A percentile compares a stretch with the other conserved stretches of the same genome.
Evolutionary conservation across 2,329 filamentous ascomycete genomes (phyloP).

Genomic region (Penicillium sp.): DNA sequence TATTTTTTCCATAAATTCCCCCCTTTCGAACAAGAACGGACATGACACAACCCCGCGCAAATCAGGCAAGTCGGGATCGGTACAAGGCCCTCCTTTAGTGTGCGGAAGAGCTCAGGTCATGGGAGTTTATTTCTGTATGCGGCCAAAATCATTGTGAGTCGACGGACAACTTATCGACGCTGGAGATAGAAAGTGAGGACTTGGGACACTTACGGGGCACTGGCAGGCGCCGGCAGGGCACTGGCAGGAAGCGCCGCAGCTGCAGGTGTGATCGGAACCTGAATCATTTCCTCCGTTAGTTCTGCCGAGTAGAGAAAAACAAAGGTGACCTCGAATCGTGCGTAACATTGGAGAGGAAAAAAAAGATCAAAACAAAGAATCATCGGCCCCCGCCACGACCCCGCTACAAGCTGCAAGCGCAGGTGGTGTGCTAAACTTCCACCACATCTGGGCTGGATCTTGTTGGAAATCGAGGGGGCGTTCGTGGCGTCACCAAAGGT

Average conservation of each 20-base stretch:
- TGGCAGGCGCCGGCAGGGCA: conserved; percentile 38
- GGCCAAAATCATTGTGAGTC: background rate
- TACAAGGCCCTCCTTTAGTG: background rate
- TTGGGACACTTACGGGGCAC: conserved; percentile 32
- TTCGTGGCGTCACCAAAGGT: background rate
- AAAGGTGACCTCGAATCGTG: conserved; percentile 1
- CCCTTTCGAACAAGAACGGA: background rate
- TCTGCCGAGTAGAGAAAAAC: too few relatives aligned
- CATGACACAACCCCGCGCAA: background rate
- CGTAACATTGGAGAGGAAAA: conserved; percentile 4
- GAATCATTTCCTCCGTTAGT: background rate
- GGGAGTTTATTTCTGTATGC: conserved; percentile 19
- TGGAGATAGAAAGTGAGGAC: background rate
- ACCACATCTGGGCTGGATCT: background rate
- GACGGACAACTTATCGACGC: too few relatives aligned
- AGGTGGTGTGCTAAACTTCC: background rate
- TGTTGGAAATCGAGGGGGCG: background rate
- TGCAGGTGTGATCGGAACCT: conserved; percentile 35
- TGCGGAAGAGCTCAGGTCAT: background rate
- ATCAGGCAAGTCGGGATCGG: background rate
- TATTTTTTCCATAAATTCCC: background rate
- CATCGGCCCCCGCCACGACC: conserved; percentile 15
- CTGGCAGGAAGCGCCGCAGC: conserved; percentile 38
- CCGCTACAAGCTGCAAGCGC: conserved; percentile 12
- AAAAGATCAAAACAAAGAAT: background rate